phyloP scores from a whole-genome alignment of 805 yeast species.

The Candida chilensis region DNA sequence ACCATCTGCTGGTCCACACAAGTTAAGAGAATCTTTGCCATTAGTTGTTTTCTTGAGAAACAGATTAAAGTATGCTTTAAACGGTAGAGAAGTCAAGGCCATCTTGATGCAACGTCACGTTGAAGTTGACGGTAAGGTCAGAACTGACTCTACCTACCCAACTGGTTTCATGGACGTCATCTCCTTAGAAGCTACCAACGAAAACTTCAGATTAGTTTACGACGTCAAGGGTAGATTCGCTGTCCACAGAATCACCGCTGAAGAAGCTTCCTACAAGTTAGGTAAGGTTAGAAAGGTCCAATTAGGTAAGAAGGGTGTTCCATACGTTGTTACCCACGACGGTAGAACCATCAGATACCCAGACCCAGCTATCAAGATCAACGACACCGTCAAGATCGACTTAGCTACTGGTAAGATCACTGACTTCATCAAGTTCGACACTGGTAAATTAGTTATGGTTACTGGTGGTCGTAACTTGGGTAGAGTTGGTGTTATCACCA shows the following conservation, averaged over 20 bases:
- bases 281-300: slow-evolving; percentile 16
- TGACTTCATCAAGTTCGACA: slow-evolving; percentile 27
- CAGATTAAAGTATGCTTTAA: slow-evolving; percentile 23
- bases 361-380: slow-evolving; percentile 12
- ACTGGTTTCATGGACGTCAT: slow-evolving; percentile 22
- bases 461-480: slow-evolving; percentile 35
- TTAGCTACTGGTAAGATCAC: slow-evolving; percentile 14
- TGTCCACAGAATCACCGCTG: slow-evolving; percentile 18
- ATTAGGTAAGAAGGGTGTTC: slow-evolving; percentile 15
- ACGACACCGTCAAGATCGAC: slow-evolving; percentile 16
- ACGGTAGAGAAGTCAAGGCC: slow-evolving; percentile 24
- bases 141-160: slow-evolving; percentile 21
- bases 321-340: slow-evolving; percentile 17
- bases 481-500: slow-evolving; percentile 30
- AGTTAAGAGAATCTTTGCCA: slow-evolving; percentile 23
- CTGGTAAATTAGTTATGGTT: slow-evolving; percentile 31
- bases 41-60: slow-evolving; percentile 21
- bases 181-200: slow-evolving; percentile 21
- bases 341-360: slow-evolving; percentile 18
- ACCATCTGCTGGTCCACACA: slow-evolving; percentile 24
- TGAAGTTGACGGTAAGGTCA: slow-evolving; percentile 23
- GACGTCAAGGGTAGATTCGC: slow-evolving; percentile 18
- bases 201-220: slow-evolving; percentile 17
- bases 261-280: slow-evolving; percentile 16
- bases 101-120: slow-evolving; percentile 22